phyloP scores from a whole-genome alignment of 352 stramenopile genomes.

The Phytophthora hybrid region DNA sequence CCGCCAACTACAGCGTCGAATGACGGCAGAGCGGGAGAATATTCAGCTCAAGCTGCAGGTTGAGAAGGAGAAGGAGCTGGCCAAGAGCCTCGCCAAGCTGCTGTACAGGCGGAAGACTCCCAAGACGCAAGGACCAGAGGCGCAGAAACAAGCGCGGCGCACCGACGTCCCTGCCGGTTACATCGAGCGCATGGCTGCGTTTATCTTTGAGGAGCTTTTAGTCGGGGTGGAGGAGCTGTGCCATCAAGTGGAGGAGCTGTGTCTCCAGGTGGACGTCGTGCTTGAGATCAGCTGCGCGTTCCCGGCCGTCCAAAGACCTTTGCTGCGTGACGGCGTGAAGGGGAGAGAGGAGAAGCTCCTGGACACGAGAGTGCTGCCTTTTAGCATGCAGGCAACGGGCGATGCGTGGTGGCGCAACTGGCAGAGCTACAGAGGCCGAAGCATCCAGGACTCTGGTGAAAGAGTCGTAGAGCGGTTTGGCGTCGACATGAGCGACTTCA shows the following conservation, averaged over 20 bases:
- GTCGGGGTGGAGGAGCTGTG: conserved; percentile 3
- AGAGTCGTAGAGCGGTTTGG: conserved; percentile 59
- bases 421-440: conserved; percentile 24
- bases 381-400: conserved; percentile 31
- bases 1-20: conserved; percentile 17
- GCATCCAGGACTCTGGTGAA: conserved; percentile 36
- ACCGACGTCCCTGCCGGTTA: conserved; percentile 17
- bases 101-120: conserved; percentile 19
- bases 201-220: conserved; percentile 42
- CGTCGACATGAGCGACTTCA: conserved; percentile 50
- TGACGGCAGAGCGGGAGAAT: conserved; percentile 37
- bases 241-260: conserved; percentile 34
- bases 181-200: conserved; percentile 23
- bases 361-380: conserved; percentile 37
- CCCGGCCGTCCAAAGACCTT: conserved; percentile 9
- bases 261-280: conserved; percentile 30
- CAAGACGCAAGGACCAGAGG: conserved; percentile 7
- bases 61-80: conserved; percentile 32
- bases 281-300: conserved; percentile 24
- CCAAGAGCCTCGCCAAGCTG: conserved; percentile 41
- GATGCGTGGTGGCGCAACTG: conserved; percentile 45
- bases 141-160: conserved; percentile 11
- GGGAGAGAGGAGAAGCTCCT: conserved; percentile 43
- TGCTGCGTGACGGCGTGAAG: conserved; percentile 36
- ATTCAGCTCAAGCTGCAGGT: conserved; percentile 34